Conservation (phyloP, 164 flowering plant species). For the Hamamelis virginiana region DNA sequence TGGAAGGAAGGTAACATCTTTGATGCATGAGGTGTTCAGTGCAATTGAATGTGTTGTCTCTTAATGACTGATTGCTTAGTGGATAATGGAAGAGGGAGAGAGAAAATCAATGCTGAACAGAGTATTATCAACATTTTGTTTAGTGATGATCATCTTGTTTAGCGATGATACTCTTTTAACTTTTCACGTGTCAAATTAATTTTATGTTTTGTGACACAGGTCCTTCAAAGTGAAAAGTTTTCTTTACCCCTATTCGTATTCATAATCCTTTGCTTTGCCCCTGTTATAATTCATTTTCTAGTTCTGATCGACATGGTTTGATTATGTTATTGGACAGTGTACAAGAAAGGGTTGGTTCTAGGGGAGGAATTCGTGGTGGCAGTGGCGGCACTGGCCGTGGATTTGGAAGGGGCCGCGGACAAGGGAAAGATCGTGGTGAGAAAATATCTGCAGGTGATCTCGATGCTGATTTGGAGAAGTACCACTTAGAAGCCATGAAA, state of each 20-base stretch:
- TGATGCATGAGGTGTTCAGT: too few species aligned
- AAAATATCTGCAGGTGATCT: slow-evolving; percentile 34
- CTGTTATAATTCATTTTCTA: neutral
- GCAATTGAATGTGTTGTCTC: too few species aligned
- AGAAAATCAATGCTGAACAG: too few species aligned
- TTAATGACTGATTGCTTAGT: too few species aligned
- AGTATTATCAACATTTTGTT: too few species aligned
- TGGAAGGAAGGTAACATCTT: too few species aligned
- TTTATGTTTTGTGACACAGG: too few species aligned
- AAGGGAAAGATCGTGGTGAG: slow-evolving; percentile 10
- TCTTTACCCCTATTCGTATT: neutral
- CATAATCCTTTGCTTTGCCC: neutral
- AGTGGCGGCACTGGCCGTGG: slow-evolving; percentile 9
- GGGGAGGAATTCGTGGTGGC: slow-evolving; percentile 9
- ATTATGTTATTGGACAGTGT: slow-evolving; percentile 5
- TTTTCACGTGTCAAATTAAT: too few species aligned
- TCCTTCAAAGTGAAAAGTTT: neutral
- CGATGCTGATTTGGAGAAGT: slow-evolving; percentile 47
- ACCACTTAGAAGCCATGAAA: slow-evolving; percentile 31
- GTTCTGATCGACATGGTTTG: neutral
- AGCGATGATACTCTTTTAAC: too few species aligned
- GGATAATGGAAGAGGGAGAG: too few species aligned
- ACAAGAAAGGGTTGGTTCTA: slow-evolving; percentile 8
- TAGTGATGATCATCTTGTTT: too few species aligned
- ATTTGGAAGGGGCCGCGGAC: slow-evolving; percentile 16